Percentiles rank a stretch among this genome's conserved stretches.
phyloP scores from a whole-genome alignment of 768 basidiomycete species.

The Candolleomyces efflorescens region DNA sequence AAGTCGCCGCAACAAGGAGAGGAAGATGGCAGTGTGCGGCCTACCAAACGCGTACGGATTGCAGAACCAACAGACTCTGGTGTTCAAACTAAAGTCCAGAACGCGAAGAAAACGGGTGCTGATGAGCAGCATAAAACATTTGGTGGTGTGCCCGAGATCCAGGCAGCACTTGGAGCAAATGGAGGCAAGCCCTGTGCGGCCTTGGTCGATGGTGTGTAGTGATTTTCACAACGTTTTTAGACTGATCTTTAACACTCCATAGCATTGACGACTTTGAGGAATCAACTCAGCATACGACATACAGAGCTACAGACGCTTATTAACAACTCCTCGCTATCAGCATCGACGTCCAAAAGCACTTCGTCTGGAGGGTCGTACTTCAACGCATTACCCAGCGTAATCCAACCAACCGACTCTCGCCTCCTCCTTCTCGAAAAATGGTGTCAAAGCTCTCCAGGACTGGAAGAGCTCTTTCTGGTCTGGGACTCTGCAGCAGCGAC shows the following conservation, averaged over 20 bases:
- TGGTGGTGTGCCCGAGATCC: neutral
- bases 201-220: neutral
- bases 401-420: slow-evolving; percentile 4
- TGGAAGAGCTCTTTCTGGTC: neutral
- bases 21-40: neutral
- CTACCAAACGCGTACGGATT: neutral
- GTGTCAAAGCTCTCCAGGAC: neutral
- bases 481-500: neutral
- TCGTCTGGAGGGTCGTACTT: neutral
- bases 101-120: neutral
- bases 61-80: neutral
- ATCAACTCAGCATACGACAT: slow-evolving; percentile 5
- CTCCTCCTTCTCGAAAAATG: slow-evolving; percentile 4
- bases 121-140: neutral
- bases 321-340: neutral
- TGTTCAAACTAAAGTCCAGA: neutral
- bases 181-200: neutral
- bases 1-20: neutral
- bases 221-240: neutral
- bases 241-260: neutral
- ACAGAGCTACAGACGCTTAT: slow-evolving; percentile 4
- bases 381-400: neutral
- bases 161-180: slow-evolving; percentile 4
- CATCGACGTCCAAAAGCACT: neutral
- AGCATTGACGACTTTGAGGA: slow-evolving; percentile 6